Evolutionary conservation across 768 basidiomycete species (phyloP), one percentile per base, ranked within the genome.

Genomic region (Exidia glandulosa): DNA sequence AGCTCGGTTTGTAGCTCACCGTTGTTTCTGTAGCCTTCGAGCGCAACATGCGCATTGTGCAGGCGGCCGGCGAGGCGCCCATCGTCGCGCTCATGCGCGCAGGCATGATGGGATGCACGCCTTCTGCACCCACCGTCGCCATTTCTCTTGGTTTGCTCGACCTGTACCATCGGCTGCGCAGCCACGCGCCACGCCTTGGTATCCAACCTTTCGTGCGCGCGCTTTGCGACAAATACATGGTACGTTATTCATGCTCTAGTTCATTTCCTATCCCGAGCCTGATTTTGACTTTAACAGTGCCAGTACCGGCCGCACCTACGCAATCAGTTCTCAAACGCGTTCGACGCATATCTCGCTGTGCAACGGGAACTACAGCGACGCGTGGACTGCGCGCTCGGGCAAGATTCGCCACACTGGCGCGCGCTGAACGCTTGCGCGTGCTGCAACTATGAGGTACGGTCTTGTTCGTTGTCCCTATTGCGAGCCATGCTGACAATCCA

Each of bases 401-500:
- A 55, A 25, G 30, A 59, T 50, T 32, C 36, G 1, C 63, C 63
- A 3, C 48, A 64, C 31, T 64, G 62, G 64, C 52, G 63, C 1
- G 33, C 59, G 1, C 37, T 61, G 36, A 56, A 64, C 55, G 34
- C 54, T 1, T 64, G 63, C 25, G 63, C 63, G 1, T 3, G 57
- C 2, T 64, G 63, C 52, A 31, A 27, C 1, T 64, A 64, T 19
- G 12, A 45, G 41, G 41, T 45, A 23, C 3, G 41, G 10, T 16
- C n/a, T n/a, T n/a, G n/a, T n/a, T 16, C 9, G 19, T 9, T 36
- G 23, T 45, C 41, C 5, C 23, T 4, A n/a, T n/a, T 4, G 41
- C 5, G 16, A 19, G 9, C 16, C 41, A 45, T 45, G 9, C 16
- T 13, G n/a, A n/a, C n/a, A n/a, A n/a, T n/a, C n/a, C n/a, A n/a